Evolutionary conservation across 129 eudicot genomes (phyloP).

Genomic region (Flaveria trinervia): DNA sequence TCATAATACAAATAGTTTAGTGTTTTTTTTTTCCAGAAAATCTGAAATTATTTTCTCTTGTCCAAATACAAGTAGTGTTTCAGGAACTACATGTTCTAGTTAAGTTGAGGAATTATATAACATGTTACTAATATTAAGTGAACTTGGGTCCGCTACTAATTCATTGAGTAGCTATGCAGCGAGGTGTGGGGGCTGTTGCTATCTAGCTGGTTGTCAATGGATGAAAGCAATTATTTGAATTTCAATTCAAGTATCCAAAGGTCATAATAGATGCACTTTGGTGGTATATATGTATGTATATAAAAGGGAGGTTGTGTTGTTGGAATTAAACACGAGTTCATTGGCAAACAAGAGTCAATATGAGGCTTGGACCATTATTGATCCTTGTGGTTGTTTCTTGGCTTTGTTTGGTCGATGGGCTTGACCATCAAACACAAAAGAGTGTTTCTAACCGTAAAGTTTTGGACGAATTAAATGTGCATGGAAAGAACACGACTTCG

Average conservation of each 20-base stretch:
- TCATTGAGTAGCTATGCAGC: constrained; percentile 34
- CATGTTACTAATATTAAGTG: background rate
- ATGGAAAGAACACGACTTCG: constrained; percentile 25
- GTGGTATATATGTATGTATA: constrained; percentile 2
- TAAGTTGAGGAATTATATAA: background rate
- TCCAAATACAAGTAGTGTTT: background rate
- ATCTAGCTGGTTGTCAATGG: constrained; percentile 28
- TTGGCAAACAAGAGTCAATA: background rate
- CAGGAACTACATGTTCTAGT: background rate
- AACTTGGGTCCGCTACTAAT: background rate
- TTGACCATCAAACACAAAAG: constrained; percentile 6
- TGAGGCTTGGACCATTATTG: constrained; percentile 33
- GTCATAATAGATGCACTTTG: background rate
- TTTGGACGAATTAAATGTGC: background rate
- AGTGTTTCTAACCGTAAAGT: constrained; percentile 20
- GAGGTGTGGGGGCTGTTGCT: constrained; percentile 28
- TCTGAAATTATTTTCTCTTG: background rate
- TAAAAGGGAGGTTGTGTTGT: constrained; percentile 15
- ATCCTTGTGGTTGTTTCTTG: constrained; percentile 27
- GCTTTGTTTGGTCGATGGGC: constrained; percentile 39
- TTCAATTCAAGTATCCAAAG: constrained; percentile 18
- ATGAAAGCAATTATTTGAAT: constrained; percentile 11
- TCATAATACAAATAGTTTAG: background rate
- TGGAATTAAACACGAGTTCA: constrained; percentile 15
- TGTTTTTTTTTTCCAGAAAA: background rate